These are phyloP conservation scores for Casuarina glauca DNA, from an alignment of 306 rosid species.

Conservation along the genomic window DNA sequence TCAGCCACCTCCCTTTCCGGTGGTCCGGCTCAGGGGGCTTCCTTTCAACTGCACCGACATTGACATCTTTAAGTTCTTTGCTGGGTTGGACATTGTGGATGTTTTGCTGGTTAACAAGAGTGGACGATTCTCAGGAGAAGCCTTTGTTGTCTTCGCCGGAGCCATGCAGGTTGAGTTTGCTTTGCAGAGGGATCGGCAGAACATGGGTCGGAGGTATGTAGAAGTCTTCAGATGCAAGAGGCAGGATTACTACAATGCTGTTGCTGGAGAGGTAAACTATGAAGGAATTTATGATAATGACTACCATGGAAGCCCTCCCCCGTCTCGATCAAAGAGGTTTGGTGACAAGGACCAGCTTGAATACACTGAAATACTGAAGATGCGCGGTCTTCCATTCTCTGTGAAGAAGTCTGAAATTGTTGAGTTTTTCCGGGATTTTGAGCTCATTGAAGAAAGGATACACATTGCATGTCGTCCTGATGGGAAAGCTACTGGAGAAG, in stretches of 20 bases:
- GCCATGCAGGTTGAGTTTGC: constrained; percentile 91
- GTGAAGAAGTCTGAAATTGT: constrained; percentile 65
- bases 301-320: constrained; percentile 96
- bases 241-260: constrained; percentile 92
- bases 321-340: constrained; percentile 73
- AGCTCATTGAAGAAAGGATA: constrained; percentile 69
- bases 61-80: constrained; percentile 95
- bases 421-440: constrained; percentile 78
- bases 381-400: constrained; percentile 92
- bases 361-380: constrained; percentile 91
- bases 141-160: constrained; percentile 94
- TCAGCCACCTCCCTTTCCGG: constrained; percentile 69
- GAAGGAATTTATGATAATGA: constrained; percentile 90
- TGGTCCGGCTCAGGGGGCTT: constrained; percentile 97
- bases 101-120: constrained; percentile 94
- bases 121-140: constrained; percentile 96
- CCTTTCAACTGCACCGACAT: constrained; percentile 93
- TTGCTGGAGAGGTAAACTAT: constrained; percentile 78
- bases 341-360: constrained; percentile 93
- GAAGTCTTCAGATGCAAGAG: constrained; percentile 96
- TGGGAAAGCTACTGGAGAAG: constrained; percentile 98
- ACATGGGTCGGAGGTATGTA: constrained; percentile 95
- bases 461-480: constrained; percentile 95
- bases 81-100: constrained; percentile 91
- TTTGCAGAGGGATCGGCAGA: constrained; percentile 86